Evolutionary conservation across 73 alveolate genomes (phyloP).

Genomic region (Paramecium octaurelia): DNA sequence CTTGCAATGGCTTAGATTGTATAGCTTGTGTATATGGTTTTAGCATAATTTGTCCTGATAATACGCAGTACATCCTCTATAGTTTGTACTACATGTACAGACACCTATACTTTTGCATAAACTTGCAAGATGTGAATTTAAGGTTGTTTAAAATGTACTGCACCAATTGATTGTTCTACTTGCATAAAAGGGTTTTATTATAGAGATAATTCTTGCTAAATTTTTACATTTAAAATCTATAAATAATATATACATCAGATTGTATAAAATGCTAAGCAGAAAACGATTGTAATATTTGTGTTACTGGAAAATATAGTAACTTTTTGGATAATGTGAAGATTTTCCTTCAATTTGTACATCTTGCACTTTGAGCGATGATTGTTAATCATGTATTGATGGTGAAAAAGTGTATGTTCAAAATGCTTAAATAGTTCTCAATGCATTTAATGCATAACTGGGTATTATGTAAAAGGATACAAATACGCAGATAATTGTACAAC

Average conservation of each 20-base stretch:
- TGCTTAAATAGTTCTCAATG: not conserved
- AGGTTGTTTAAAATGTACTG: not conserved
- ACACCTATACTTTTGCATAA: not conserved
- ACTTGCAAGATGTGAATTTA: not conserved
- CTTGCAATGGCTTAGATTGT: not conserved
- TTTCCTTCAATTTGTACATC: not conserved
- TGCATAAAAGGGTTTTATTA: not conserved
- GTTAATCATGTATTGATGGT: constrained; percentile 10
- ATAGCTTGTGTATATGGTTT: not conserved
- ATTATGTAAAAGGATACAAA: not conserved
- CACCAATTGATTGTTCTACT: not conserved
- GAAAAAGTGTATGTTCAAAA: not conserved
- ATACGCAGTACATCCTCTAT: not conserved
- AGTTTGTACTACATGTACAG: not conserved
- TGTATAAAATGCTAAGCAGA: not conserved
- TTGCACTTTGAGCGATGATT: not conserved
- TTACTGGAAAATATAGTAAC: not conserved
- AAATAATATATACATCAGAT: not conserved
- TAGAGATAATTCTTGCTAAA: not conserved
- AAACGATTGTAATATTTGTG: not conserved
- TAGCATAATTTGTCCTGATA: not conserved
- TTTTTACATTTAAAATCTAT: too few species aligned
- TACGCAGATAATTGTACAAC: not conserved
- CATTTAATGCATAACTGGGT: not conserved
- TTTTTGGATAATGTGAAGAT: not conserved